A percentile compares a stretch with the other conserved stretches of the same genome.
These are phyloP conservation scores for Leptodontidium sp. DNA, from an alignment of 2,329 filamentous ascomycete genomes.

Conservation along the genomic window DNA sequence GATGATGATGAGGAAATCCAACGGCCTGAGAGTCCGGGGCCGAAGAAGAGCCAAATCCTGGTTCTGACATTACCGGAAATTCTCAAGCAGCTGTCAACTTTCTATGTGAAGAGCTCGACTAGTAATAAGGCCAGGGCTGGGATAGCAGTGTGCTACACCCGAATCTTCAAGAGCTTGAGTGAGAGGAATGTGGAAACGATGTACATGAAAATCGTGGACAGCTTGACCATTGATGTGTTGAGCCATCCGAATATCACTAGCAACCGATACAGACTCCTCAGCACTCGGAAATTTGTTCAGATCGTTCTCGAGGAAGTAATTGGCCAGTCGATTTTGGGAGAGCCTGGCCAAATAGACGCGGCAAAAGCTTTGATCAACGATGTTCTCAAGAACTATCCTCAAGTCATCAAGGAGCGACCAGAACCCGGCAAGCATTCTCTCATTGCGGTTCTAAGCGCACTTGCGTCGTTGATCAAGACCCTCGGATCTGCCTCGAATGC, in stretches of 20 bases:
- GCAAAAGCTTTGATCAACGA: conserved; percentile 85
- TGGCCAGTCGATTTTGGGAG: conserved; percentile 82
- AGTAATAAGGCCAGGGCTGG: conserved; percentile 83
- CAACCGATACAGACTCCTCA: conserved; percentile 87
- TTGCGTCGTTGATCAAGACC: conserved; percentile 79
- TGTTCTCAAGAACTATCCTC: conserved; percentile 92
- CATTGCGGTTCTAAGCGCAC: conserved; percentile 78
- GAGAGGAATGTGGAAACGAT: conserved; percentile 84
- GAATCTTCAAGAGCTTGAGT: conserved; percentile 79
- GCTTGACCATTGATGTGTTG: conserved; percentile 81
- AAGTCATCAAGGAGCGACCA: conserved; percentile 83
- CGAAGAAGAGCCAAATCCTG: conserved; percentile 77
- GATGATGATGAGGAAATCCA: conserved; percentile 77
- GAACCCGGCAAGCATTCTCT: conserved; percentile 90
- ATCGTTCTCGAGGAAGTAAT: conserved; percentile 86
- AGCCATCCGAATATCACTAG: conserved; percentile 78
- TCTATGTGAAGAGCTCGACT: conserved; percentile 81
- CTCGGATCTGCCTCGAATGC: conserved; percentile 83
- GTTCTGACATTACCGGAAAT: conserved; percentile 80
- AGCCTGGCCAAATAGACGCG: conserved; percentile 86
- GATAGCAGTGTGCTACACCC: conserved; percentile 86
- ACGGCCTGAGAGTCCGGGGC: conserved; percentile 77
- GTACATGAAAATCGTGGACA: conserved; percentile 82
- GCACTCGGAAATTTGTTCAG: conserved; percentile 84
- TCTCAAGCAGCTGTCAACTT: conserved; percentile 77